Evolutionary conservation across 2,329 filamentous ascomycete genomes (phyloP).

Genomic region (Sphaceloma murrayae): DNA sequence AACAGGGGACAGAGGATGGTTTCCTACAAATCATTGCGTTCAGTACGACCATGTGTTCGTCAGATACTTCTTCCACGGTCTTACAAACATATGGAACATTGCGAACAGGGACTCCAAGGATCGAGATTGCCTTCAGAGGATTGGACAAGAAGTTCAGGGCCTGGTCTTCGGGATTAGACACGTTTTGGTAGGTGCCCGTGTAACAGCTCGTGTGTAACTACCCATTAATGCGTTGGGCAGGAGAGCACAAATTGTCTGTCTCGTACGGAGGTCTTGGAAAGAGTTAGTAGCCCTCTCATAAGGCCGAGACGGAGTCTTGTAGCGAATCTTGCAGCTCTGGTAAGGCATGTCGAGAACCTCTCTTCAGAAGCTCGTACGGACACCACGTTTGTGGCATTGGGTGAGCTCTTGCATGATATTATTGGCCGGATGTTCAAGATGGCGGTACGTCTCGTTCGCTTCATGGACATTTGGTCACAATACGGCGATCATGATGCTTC

Average conservation of each 20-base stretch:
- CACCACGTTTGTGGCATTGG: slow-evolving; percentile 49
- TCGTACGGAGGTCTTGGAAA: no score
- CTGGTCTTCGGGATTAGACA: slow-evolving; percentile 89
- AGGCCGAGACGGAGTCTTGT: no score
- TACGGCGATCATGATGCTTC: no score
- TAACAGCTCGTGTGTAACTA: no score
- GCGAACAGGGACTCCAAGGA: slow-evolving; percentile 57
- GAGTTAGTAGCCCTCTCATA: no score
- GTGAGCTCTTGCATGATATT: slow-evolving; percentile 81
- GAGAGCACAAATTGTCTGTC: no score
- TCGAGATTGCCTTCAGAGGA: slow-evolving; percentile 69
- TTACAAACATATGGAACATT: slow-evolving; percentile 88
- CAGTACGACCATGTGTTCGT: slow-evolving; percentile 85
- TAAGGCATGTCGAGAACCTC: slow-evolving; percentile 78
- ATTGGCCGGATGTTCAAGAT: slow-evolving; percentile 89
- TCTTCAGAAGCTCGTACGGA: slow-evolving; percentile 58
- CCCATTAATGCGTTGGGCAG: no score
- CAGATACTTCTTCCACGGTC: slow-evolving; percentile 70
- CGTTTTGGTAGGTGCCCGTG: no score
- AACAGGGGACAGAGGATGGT: slow-evolving; percentile 82
- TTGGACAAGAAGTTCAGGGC: slow-evolving; percentile 88
- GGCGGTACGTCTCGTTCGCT: slow-evolving; percentile 80
- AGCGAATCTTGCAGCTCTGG: slow-evolving; percentile 78
- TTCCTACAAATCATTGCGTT: slow-evolving; percentile 97
- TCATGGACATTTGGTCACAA: slow-evolving; percentile 73